A percentile compares a stretch with the other conserved stretches of the same genome.
phyloP scores from a whole-genome alignment of 768 basidiomycete genomes.

The Lactarius vividus region DNA sequence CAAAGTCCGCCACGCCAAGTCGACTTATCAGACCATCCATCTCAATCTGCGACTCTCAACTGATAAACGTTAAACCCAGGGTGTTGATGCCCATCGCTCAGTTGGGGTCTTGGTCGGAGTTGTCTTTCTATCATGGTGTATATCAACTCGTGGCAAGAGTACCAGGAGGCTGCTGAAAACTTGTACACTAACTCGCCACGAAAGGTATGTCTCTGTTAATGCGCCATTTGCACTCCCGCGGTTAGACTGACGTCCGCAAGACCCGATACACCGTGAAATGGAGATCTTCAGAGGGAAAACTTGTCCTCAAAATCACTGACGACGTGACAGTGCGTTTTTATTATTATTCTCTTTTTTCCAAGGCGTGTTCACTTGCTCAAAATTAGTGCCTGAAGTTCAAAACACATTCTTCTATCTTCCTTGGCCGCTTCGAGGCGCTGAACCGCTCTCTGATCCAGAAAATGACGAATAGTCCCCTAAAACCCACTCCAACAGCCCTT shows the following conservation, averaged over 20 bases:
- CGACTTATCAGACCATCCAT: slow-evolving; percentile 8
- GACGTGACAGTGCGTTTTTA: slow-evolving; percentile 67
- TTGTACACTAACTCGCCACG: slow-evolving; percentile 79
- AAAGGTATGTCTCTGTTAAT: slow-evolving; percentile 48
- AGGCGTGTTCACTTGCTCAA: neutral
- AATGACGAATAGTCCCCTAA: slow-evolving; percentile 64
- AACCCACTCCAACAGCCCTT: slow-evolving; percentile 4
- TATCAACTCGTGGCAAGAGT: slow-evolving; percentile 87
- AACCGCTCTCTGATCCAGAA: slow-evolving; percentile 84
- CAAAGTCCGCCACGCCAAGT: neutral
- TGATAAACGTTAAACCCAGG: neutral
- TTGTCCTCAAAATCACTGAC: slow-evolving; percentile 94
- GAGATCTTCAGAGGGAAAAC: slow-evolving; percentile 77
- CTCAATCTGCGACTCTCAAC: neutral
- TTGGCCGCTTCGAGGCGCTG: slow-evolving; percentile 93
- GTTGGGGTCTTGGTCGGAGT: neutral
- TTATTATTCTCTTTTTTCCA: neutral
- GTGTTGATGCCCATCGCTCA: slow-evolving; percentile 22
- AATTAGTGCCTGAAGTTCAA: slow-evolving; percentile 93
- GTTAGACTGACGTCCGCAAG: slow-evolving; percentile 42
- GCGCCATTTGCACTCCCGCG: neutral
- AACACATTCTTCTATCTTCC: slow-evolving; percentile 89
- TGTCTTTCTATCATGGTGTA: slow-evolving; percentile 67
- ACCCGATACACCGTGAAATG: slow-evolving; percentile 92
- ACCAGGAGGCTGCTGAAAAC: slow-evolving; percentile 84